Base-by-base conservation (phyloP, 2,329 filamentous ascomycete species). In the Ophiocordyceps camponoti-floridani region DNA sequence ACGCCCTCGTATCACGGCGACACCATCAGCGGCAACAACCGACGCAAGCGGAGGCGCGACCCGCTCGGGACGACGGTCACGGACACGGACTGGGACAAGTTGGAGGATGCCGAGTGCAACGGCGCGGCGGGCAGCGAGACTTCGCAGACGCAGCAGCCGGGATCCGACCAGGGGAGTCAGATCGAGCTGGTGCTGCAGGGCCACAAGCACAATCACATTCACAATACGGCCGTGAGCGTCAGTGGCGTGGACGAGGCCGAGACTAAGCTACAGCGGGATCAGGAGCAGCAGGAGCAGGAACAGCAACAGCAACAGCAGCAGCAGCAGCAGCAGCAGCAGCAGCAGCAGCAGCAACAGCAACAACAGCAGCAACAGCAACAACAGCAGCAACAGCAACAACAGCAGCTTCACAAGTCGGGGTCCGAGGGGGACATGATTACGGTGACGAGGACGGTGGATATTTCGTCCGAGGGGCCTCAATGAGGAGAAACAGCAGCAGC, bases 11-110 rank as follows among this genome's bases (percentile, higher is more conserved):
- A 54, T 14, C 51, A 49, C 19, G 47, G 47, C 10, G 45, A 47
- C 9, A 53, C 48, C 5, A 51, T 51, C 19, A 48, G 45, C 18
- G 47, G 49, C 26, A 47, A 35, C 23, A 31, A 43, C 9, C 41
- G 26, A 4, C 49, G 47, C 12, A 50, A 44, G 43, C 43, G 33
- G 31, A 42, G 46, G 4, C 45, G 35, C 14, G 49, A 52, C 19
- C 49, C 48, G 4, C 46, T 46, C 26, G 43, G 33, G 38, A 47
- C 48, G 27, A 51, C 51, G 2, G 49, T 47, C n/a, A 51, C 51
- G n/a, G 50, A 50, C 6, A 56, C 55, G 0, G 38, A 48, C 4
- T 59, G 57, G 57, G 51, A 58, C 5, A 58, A 58, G 44, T 26
- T 57, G 16, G 57, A 59, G 2, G 57, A 58, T 13, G 52, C 52